These are phyloP conservation scores for Hylodesmum podocarpum DNA, from an alignment of 306 rosid species.

Conservation along the genomic window DNA sequence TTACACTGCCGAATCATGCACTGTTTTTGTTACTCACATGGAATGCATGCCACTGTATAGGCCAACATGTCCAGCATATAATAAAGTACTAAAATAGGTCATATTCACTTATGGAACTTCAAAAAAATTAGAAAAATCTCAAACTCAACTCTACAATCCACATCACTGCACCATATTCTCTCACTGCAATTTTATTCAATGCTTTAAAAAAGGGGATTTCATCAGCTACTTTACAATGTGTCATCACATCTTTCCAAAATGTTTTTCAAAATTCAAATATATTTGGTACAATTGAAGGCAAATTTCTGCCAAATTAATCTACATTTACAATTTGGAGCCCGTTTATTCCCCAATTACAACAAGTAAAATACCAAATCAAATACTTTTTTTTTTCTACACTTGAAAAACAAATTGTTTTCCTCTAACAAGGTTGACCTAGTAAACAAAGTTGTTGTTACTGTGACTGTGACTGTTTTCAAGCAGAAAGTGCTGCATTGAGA, in stretches of 20 bases:
- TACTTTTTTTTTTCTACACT: slow-evolving; percentile 26
- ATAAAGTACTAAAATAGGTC: background rate
- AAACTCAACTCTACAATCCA: background rate
- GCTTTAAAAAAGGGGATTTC: background rate
- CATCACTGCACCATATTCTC: background rate
- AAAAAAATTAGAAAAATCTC: background rate
- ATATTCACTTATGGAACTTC: background rate
- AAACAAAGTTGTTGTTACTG: background rate
- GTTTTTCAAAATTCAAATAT: background rate
- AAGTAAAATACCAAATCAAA: slow-evolving; percentile 30
- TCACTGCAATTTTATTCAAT: background rate
- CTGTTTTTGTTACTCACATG: background rate
- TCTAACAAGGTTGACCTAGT: slow-evolving; percentile 22
- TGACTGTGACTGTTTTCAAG: slow-evolving; percentile 16
- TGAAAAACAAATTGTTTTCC: slow-evolving; percentile 42
- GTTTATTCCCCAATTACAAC: slow-evolving; percentile 47
- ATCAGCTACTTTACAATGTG: slow-evolving; percentile 3
- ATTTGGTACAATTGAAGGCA: slow-evolving; percentile 33
- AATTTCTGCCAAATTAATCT: slow-evolving; percentile 36
- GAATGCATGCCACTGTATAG: background rate
- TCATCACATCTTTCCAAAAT: background rate
- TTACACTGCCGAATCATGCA: background rate
- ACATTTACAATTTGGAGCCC: slow-evolving; percentile 43
- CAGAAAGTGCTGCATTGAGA: slow-evolving; percentile 60
- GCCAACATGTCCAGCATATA: background rate